These are phyloP conservation scores for Lecanosticta acicola DNA, from an alignment of 2,329 filamentous ascomycete species.

Conservation along the genomic window DNA sequence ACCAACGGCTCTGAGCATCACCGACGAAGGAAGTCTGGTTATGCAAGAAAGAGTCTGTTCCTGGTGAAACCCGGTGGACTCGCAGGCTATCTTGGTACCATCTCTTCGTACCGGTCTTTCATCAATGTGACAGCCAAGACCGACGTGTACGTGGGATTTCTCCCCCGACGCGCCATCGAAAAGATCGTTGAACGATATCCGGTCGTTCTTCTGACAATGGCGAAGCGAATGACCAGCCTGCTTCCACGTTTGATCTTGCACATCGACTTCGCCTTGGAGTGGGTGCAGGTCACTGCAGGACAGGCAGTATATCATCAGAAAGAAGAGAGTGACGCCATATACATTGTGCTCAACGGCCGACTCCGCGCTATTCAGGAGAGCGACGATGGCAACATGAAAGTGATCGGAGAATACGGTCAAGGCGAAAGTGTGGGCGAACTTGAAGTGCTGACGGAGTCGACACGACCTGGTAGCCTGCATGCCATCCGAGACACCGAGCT, in stretches of 20 bases:
- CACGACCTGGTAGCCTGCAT: conserved; percentile 82
- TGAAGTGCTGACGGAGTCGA: conserved; percentile 92
- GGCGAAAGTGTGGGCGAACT: conserved; percentile 96
- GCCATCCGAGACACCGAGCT: conserved; percentile 95
- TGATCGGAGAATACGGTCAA: conserved; percentile 88
- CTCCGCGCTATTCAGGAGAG: conserved; percentile 78
- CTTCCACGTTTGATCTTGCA: conserved; percentile 86
- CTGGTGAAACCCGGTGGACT: conserved; percentile 91
- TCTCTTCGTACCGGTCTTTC: conserved; percentile 92
- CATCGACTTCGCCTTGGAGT: conserved; percentile 96
- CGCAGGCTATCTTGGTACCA: conserved; percentile 87
- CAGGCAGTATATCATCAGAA: conserved; percentile 91
- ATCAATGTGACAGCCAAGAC: conserved; percentile 97
- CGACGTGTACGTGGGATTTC: conserved; percentile 93
- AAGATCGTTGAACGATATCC: conserved; percentile 90
- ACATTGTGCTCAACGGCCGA: conserved; percentile 92
- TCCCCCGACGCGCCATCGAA: conserved; percentile 79
- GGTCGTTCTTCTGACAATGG: conserved; percentile 88
- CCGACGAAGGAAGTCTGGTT: conserved; percentile 37
- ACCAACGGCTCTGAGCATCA: conserved; percentile 28
- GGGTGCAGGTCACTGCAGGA: conserved; percentile 93
- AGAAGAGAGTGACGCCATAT: conserved; percentile 96
- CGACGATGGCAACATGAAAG: conserved; percentile 73
- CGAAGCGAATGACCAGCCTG: conserved; percentile 84
- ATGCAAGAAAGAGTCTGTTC: conserved; percentile 64